Evolutionary conservation across 2,329 filamentous ascomycete genomes (phyloP), one percentile per base, ranked within the genome.

Genomic region (Macroventuria anomochaeta): DNA sequence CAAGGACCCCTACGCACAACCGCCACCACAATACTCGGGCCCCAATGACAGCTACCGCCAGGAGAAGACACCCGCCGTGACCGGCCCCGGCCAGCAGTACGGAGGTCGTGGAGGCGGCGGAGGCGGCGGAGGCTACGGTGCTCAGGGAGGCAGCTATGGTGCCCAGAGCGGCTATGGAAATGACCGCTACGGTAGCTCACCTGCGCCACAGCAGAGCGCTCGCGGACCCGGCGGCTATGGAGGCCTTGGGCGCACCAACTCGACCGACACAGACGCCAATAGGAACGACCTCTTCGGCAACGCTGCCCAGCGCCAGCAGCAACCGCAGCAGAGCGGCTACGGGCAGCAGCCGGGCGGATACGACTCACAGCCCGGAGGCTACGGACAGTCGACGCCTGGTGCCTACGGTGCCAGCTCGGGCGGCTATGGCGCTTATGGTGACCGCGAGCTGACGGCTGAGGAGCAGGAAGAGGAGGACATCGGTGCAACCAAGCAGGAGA

Each of bases 371-470:
- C 55, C 55, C 25, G 64, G 60, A 11, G 62, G 50, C 23, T 69
- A 64, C 34, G 67, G 65, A 2, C 63, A 61, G 26, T 53, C 46
- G 5, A 56, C 55, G 3, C 48, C 58, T 25, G 59, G 67, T 23
- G 62, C 52, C 23, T 64, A 65, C 34, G 68, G 65, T 6, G 57
- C 54, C 25, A 41, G 62, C 18, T 53, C 61, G 11, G 68, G 68
- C 25, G 68, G 69, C 13, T 83, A 82, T 55, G 80, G 79, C 8
- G 53, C 70, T 3, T 86, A 90, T 46, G 86, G 88, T 51, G 83
- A 89, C 54, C 85, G 90, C 40, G 85, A 96, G 72, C 78, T 96
- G 61, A 96, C 91, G 0, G 91, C 87, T 1, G 91, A 96, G 83
- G 78, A 71, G 59, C 87, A 95, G 61, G 86, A 88, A 65, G 87